Evolutionary conservation across 2,329 filamentous ascomycete species (phyloP).

Genomic region (Microdochium paspali): DNA sequence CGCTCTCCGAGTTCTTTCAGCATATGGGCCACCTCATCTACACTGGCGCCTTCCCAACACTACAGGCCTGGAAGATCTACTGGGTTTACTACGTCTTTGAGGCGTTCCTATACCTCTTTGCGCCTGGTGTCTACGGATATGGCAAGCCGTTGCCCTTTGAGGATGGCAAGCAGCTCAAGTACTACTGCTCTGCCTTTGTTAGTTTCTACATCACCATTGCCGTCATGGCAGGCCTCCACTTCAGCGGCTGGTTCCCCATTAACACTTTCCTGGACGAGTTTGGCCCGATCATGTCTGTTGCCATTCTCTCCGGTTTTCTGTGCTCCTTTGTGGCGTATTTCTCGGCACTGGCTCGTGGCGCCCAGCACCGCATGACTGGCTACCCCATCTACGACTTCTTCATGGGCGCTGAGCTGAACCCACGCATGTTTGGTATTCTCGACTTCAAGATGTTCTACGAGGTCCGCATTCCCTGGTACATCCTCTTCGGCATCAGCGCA

Average conservation of each 20-base stretch:
- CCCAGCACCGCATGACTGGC: slow-evolving; percentile 87
- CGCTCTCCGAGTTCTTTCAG: slow-evolving; percentile 57
- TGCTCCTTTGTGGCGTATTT: slow-evolving; percentile 79
- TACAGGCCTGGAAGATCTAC: slow-evolving; percentile 85
- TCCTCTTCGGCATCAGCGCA: slow-evolving; percentile 69
- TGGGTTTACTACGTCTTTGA: slow-evolving; percentile 89
- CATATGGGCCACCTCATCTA: slow-evolving; percentile 68
- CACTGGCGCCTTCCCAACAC: slow-evolving; percentile 72
- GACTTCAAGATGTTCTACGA: slow-evolving; percentile 98
- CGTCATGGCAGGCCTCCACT: slow-evolving; percentile 63
- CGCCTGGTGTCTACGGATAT: slow-evolving; percentile 80
- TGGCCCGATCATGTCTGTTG: slow-evolving; percentile 83
- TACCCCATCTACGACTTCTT: slow-evolving; percentile 84
- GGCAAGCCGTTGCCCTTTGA: slow-evolving; percentile 81
- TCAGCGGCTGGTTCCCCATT: slow-evolving; percentile 75
- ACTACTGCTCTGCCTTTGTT: slow-evolving; percentile 87
- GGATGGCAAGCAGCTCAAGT: slow-evolving; percentile 76
- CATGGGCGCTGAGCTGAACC: slow-evolving; percentile 86
- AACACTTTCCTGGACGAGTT: slow-evolving; percentile 95
- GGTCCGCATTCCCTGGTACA: slow-evolving; percentile 86
- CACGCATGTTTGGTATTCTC: slow-evolving; percentile 74
- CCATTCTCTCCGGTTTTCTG: slow-evolving; percentile 81
- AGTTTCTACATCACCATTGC: slow-evolving; percentile 83
- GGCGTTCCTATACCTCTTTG: slow-evolving; percentile 68
- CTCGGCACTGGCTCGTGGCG: slow-evolving; percentile 71